Base-by-base conservation (phyloP, 2,329 filamentous ascomycete species). In the Colletotrichum trifolii region DNA sequence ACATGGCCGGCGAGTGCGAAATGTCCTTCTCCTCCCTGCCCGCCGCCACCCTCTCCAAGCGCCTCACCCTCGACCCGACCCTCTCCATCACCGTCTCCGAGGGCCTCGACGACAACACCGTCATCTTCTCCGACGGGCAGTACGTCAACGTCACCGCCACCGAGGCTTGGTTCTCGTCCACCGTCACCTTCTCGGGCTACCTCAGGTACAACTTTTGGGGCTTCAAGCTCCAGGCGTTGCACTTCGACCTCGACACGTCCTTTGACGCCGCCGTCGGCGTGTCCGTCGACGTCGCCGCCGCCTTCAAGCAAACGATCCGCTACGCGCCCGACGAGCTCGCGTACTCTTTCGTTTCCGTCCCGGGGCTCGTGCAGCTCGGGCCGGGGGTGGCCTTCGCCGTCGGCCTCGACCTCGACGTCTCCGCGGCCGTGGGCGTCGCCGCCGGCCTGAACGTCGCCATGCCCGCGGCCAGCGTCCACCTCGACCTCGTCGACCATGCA, bases 201-300 rank as follows among this genome's bases (percentile, higher is more conserved):
- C 72, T 82, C n/a, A 72, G 74, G 53, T 82, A 79, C 71, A 76
- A 76, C 66, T 76, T 81, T 66, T 70, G 73, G 50, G 65, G 66
- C n/a, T 71, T 72, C 45, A 70, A 73, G 45, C 69, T 79, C 6
- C 69, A 78, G 47, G 69, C 72, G 34, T 73, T 82, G 6, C 78
- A 77, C 69, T 78, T 83, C 48, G 79, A 82, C 65, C 73, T 82
- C 65, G 78, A 81, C 56, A 73, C 79, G 25, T 68, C 70, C 25
- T 73, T 81, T 56, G 73, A 72, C 13, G 75, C 78, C 2, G 72
- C 76, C 39, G 66, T 82, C 3, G 75, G 69, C 15, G 55, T 83
- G 33, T 74, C 73, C 38, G 73, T 77, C 42, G 72, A 75, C 13
- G 72, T 80, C 8, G 71, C 69, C 3, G 74, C 75, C 0, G 66